These are phyloP conservation scores for Craterostigma plantagineum DNA, from an alignment of 257 asterid species.

Conservation along the genomic window DNA sequence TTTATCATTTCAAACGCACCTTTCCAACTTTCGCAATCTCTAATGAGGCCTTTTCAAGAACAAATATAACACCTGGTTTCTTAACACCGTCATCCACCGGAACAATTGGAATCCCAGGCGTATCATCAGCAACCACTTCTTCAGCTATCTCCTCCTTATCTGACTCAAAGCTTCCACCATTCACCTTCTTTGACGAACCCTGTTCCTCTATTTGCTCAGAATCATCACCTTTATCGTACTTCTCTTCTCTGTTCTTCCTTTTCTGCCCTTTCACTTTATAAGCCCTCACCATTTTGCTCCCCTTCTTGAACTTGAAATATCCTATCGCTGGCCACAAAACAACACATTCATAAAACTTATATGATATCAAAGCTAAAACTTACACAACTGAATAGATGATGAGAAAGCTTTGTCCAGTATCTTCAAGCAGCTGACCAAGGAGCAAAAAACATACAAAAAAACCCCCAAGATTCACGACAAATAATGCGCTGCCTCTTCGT, in stretches of 20 bases:
- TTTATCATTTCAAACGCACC: constrained; percentile 21
- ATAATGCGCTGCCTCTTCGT: too few species aligned
- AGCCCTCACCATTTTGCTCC: constrained; percentile 16
- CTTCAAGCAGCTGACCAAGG: too few species aligned
- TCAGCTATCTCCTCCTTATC: constrained; percentile 18
- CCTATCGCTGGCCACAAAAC: constrained; percentile 1
- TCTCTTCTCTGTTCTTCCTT: constrained; percentile 34
- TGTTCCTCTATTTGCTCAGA: constrained; percentile 11
- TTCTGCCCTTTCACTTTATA: constrained; percentile 42
- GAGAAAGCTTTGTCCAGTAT: too few species aligned
- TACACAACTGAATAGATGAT: too few species aligned
- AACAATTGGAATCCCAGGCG: constrained; percentile 55
- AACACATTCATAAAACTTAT: background rate
- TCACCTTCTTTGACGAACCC: constrained; percentile 18
- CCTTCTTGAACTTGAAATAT: constrained; percentile 2
- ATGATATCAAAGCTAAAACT: too few species aligned
- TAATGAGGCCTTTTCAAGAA: constrained; percentile 75
- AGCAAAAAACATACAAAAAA: too few species aligned
- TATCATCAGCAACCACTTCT: constrained; percentile 19
- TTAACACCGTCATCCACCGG: constrained; percentile 14
- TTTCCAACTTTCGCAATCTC: constrained; percentile 88
- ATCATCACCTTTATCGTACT: constrained; percentile 24
- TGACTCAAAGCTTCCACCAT: constrained; percentile 11
- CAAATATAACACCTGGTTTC: constrained; percentile 51
- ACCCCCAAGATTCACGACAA: too few species aligned